A percentile compares a stretch with the other conserved stretches of the same genome.
These are phyloP conservation scores for Solanum lycopersicoides DNA, from an alignment of 257 asterid species.

Conservation along the genomic window DNA sequence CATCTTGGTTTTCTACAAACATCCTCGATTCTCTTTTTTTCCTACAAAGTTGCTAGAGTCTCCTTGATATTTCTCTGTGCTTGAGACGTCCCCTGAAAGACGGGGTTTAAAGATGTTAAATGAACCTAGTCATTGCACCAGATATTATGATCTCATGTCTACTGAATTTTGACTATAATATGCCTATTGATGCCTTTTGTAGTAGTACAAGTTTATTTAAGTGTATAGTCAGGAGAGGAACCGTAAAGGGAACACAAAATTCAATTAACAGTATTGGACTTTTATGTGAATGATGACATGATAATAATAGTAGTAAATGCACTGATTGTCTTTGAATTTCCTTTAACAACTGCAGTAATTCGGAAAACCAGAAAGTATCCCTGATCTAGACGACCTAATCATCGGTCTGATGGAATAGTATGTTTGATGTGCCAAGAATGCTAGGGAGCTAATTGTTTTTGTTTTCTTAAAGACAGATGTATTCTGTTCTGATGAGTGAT, in stretches of 20 bases:
- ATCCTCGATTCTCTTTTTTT: neutral
- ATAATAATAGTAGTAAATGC: neutral
- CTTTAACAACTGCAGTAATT: neutral
- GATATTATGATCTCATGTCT: neutral
- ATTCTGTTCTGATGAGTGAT: neutral
- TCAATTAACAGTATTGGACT: neutral
- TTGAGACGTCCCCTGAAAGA: neutral
- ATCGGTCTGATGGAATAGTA: neutral
- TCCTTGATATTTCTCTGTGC: neutral
- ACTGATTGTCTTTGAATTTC: neutral
- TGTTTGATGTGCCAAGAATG: neutral
- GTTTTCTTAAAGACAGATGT: neutral
- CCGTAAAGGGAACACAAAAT: neutral
- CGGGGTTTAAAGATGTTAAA: neutral
- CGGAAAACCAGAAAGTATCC: neutral
- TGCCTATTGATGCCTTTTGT: neutral
- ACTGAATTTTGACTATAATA: neutral
- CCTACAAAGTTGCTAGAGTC: neutral
- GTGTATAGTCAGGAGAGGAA: neutral
- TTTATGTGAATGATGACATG: neutral
- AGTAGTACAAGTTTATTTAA: neutral
- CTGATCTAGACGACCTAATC: neutral
- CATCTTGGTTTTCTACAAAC: neutral
- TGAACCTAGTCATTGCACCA: neutral
- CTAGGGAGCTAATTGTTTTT: neutral